Conservation (phyloP, 805 yeast genomes). For the Kluyveromyces aestuarii region DNA sequence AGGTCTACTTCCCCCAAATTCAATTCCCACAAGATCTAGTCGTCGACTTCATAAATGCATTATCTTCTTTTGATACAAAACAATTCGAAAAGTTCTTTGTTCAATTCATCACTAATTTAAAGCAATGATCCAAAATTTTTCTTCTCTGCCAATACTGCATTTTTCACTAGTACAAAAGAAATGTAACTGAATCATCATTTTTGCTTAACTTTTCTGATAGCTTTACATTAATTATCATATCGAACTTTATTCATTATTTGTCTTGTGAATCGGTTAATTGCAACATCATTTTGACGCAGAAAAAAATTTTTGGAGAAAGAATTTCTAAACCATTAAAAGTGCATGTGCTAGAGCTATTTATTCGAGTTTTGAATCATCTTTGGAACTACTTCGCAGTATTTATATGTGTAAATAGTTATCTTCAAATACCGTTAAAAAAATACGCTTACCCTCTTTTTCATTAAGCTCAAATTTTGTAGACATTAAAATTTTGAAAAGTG, state of each 20-base stretch:
- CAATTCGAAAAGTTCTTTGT: conserved; percentile 66
- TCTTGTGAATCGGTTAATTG: too few species aligned
- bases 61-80: conserved; percentile 48
- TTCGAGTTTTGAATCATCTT: not conserved
- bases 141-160: too few species aligned
- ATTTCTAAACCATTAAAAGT: not conserved
- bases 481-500: not conserved
- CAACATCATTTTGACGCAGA: not conserved
- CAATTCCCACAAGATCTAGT: conserved; percentile 53
- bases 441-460: not conserved
- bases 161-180: too few species aligned
- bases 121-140: not conserved
- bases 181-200: too few species aligned
- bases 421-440: not conserved
- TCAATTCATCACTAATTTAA: conserved; percentile 27
- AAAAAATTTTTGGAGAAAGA: too few species aligned
- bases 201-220: too few species aligned
- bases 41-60: conserved; percentile 50
- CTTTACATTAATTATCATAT: too few species aligned
- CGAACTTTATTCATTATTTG: too few species aligned
- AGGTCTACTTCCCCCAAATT: conserved; percentile 38
- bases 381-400: not conserved
- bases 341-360: not conserved
- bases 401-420: not conserved
- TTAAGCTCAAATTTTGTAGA: not conserved